Evolutionary conservation across 2,329 filamentous ascomycete species (phyloP).

Genomic region (Myrmaecium sp.): DNA sequence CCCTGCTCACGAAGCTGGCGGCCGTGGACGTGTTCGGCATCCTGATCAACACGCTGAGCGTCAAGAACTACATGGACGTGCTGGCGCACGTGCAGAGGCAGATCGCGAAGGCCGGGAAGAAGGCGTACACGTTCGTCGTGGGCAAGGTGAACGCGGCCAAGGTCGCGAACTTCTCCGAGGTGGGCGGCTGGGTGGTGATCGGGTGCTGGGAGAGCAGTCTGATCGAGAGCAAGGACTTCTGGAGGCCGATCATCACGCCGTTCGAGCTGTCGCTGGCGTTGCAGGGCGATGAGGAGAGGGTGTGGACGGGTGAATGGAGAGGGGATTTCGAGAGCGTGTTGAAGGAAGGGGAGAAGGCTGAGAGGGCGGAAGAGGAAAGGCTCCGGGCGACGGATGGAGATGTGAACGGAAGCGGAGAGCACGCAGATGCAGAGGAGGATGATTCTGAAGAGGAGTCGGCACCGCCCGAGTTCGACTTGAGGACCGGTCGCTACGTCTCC

Average conservation of each 20-base stretch:
- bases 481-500: conserved; percentile 69
- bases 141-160: conserved; percentile 94
- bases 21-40: conserved; percentile 81
- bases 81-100: conserved; percentile 55
- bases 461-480: conserved; percentile 78
- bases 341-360: conserved; percentile 13
- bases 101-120: conserved; percentile 72
- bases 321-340: conserved; percentile 64
- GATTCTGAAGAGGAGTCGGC: conserved; percentile 54
- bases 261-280: conserved; percentile 77
- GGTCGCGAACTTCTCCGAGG: conserved; percentile 86
- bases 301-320: conserved; percentile 83
- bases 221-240: conserved; percentile 79
- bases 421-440: conserved; percentile 24
- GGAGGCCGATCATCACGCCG: conserved; percentile 79
- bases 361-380: conserved; percentile 5
- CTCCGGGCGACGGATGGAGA: too few relatives aligned
- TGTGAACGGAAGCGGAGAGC: conserved; percentile 6
- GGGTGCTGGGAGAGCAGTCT: conserved; percentile 96
- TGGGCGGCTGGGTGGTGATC: conserved; percentile 93
- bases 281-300: conserved; percentile 52
- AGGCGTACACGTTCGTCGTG: conserved; percentile 89
- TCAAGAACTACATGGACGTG: conserved; percentile 75
- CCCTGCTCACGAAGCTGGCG: conserved; percentile 61
- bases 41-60: conserved; percentile 84